Evolutionary conservation across 768 basidiomycete species (phyloP), one percentile per base, ranked within the genome.

Genomic region (Suillus variegatus): DNA sequence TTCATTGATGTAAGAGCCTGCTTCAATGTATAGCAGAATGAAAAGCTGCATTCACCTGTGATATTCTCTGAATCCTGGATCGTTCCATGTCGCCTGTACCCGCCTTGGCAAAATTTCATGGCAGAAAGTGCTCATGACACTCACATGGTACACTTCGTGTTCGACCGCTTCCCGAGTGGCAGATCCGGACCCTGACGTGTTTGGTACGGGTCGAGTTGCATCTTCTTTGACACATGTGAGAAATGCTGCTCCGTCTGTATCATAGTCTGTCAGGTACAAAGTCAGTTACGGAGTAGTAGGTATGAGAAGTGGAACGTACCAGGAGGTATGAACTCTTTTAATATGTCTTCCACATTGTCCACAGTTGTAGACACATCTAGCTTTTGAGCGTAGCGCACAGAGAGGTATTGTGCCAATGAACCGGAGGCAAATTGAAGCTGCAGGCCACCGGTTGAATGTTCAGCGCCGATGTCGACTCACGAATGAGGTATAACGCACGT

Each of bases 21-120:
- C 97, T 74, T 99, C 97, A 71, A 99, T 95, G 78, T 94, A 98
- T 6, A 99, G 82, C 63, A 97, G 75, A 68, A 98, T 94, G 75
- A 97, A 98, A 60, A 98, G 74, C 77, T 99, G 97, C 92, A 97
- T 97, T 62, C 87, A 82, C 20, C 91, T 85, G 73, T 98, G 97
- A 66, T 94, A 95, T 76, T 97, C 94, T 73, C 82, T 84, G 79
- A 98, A 99, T 14, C 93, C 96, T 8, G 91, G 86, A 0, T 94
- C 93, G 64, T 87, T 76, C 87, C 93, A 95, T 25, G 88, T 96
- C 25, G 88, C 79, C 95, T 98, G 71, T 60, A 57, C 43, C 14
- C 7, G 41, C 35, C 35, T 65, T 20, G 28, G 25, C 44, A 43
- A 22, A 25, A 51, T 32, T 32, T 68, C 44, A 40, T 14, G 46